Conservation (phyloP, 257 asterid genomes). For the Voacanga thouarsii region DNA sequence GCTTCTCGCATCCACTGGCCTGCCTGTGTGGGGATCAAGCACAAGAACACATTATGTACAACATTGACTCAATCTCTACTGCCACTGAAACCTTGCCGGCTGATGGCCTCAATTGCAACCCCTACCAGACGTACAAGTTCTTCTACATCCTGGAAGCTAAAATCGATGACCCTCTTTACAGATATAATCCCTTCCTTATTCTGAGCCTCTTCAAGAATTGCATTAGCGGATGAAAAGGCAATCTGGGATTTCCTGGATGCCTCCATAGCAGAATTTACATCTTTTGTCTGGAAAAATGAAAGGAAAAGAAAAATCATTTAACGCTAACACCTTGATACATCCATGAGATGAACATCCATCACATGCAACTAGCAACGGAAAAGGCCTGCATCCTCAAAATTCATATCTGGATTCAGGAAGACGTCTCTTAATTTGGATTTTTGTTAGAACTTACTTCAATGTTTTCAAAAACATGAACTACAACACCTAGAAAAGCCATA, state of each 20-base stretch:
- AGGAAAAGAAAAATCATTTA: constrained; percentile 11
- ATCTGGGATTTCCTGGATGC: constrained; percentile 66
- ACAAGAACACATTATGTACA: constrained; percentile 41
- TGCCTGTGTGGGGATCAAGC: constrained; percentile 24
- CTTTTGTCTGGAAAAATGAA: constrained; percentile 50
- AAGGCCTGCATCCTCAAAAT: not conserved
- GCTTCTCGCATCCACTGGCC: constrained; percentile 26
- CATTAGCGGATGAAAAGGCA: constrained; percentile 60
- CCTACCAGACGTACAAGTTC: constrained; percentile 59
- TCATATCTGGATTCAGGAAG: not conserved
- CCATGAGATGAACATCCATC: not conserved
- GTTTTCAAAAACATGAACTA: not conserved
- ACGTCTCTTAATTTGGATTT: not conserved
- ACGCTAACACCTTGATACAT: constrained; percentile 9
- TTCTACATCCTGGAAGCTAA: constrained; percentile 74
- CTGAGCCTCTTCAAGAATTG: constrained; percentile 44
- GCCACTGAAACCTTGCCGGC: constrained; percentile 46
- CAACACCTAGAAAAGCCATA: not conserved
- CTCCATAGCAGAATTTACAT: constrained; percentile 79
- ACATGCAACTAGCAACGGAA: not conserved
- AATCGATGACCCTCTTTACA: constrained; percentile 64
- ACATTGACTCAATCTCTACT: constrained; percentile 42
- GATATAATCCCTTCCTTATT: constrained; percentile 53
- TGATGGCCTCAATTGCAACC: constrained; percentile 56
- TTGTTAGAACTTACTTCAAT: not conserved